phyloP scores from a whole-genome alignment of 768 basidiomycete genomes.

The Fibroporia radiculosa region DNA sequence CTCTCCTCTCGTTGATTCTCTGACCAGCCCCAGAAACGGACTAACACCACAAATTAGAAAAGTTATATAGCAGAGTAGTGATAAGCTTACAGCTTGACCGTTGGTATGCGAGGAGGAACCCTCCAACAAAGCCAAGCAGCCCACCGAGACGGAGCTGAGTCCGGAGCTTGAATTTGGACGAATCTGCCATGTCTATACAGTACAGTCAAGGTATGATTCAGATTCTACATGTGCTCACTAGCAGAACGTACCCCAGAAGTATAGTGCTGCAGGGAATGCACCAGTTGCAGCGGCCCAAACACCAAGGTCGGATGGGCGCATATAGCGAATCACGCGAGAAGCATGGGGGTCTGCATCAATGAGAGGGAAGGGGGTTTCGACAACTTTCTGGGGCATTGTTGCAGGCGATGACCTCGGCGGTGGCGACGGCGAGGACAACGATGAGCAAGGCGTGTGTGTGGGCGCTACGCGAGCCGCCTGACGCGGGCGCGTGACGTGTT shows the following conservation, averaged over 20 bases:
- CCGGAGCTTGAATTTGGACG: constrained; percentile 29
- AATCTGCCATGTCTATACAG: constrained; percentile 38
- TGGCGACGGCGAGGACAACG: constrained; percentile 8
- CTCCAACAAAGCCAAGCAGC: constrained; percentile 78
- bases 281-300: constrained; percentile 75
- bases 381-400: constrained; percentile 46
- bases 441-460: constrained; percentile 5
- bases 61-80: not conserved
- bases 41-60: constrained; percentile 29
- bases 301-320: constrained; percentile 83
- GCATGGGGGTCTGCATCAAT: constrained; percentile 94
- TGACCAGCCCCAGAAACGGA: constrained; percentile 93
- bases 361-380: constrained; percentile 72
- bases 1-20: constrained; percentile 82
- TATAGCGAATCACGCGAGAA: constrained; percentile 78
- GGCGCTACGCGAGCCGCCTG: constrained; percentile 1
- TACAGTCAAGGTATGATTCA: not conserved
- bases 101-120: constrained; percentile 92
- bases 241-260: constrained; percentile 66
- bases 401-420: constrained; percentile 12
- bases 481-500: not conserved
- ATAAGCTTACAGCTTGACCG: constrained; percentile 68
- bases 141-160: constrained; percentile 49
- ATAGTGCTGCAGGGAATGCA: constrained; percentile 74
- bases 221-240: constrained; percentile 18